Base-by-base conservation (phyloP, 495 filamentous ascomycete genomes). In the Penicillium desertorum region DNA sequence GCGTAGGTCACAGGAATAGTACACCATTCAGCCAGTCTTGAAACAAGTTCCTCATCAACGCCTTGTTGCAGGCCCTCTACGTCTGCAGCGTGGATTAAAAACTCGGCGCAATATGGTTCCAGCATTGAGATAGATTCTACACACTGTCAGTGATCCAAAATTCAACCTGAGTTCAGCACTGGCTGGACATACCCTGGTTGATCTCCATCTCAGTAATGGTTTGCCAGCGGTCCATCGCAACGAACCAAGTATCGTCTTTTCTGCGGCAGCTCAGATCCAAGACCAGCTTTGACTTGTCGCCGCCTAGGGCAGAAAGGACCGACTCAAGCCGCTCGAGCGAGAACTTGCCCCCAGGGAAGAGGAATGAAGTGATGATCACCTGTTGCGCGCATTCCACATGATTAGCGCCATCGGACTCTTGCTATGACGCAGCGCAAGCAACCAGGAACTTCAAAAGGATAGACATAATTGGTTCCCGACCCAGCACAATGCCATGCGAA, bases 181-280 rank as follows among this genome's bases (percentile, higher is more conserved):
- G 22, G 39, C 4, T 10, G 5, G 22, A 62, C 79, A 49, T 75
- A 90, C 94, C 87, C 77, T 88, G 76, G 64, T 84, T 90, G 54
- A 98, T 84, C 65, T 97, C 93, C 86, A 95, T 92, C 67, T 96
- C 90, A 1, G 94, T 98, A 56, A 98, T 86, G 4, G 89, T 93
- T 76, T 97, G 93, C 94, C 94, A 98, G 71, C 95, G 93, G 69
- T 98, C 88, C 90, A 94, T 98, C 41, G 94, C 93, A 29, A 98
- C 93, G 58, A 90, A 87, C 92, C 94, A 98, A 12, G 83, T 81
- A 14, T 83, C 76, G 17, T 81, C 89, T 55, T 85, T 83, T 44
- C 83, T 76, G 43, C 94, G 83, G 65, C 94, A 98, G 67, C 90
- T 95, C 19, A 98, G 81, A 72, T 98, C 94, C 68, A 98, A 90